Conservation (phyloP, 345 rosid species). For the Acer negundo region DNA sequence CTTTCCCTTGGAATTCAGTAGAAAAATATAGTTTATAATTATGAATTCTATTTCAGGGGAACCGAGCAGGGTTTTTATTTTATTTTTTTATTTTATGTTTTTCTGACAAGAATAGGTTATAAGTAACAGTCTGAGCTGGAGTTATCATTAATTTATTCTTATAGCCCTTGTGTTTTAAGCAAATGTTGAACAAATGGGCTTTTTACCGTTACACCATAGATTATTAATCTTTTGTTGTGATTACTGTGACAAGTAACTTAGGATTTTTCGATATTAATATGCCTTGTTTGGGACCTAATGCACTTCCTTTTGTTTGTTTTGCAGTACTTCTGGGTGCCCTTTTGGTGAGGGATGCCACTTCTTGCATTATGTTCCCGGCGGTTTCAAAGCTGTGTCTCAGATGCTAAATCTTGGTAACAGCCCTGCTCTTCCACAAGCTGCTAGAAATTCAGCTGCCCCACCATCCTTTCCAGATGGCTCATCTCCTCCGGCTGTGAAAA, state of each 20-base stretch:
- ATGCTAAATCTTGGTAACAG: conserved; percentile 57
- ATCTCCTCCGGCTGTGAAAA: conserved; percentile 59
- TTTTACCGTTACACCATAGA: not conserved
- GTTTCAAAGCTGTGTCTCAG: conserved; percentile 81
- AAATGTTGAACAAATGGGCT: too few species aligned
- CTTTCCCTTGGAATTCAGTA: not conserved
- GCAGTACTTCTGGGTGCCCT: conserved; percentile 96
- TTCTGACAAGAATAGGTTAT: not conserved
- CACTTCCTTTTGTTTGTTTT: conserved; percentile 26
- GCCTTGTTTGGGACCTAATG: not conserved
- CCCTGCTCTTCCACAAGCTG: conserved; percentile 51
- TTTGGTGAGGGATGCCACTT: conserved; percentile 98
- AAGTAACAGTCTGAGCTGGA: not conserved
- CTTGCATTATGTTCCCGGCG: conserved; percentile 96
- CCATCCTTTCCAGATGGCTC: conserved; percentile 57
- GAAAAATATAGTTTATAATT: not conserved
- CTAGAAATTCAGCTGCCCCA: conserved; percentile 59
- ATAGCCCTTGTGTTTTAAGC: too few species aligned
- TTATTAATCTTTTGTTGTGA: not conserved
- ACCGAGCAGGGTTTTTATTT: not conserved
- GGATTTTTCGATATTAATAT: not conserved
- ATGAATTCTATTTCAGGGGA: not conserved
- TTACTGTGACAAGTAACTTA: not conserved
- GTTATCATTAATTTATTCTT: too few species aligned
- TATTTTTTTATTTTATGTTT: not conserved